Percentiles rank a stretch among this genome's conserved stretches.
phyloP scores from a whole-genome alignment of 768 basidiomycete genomes.

The Mycena venus region DNA sequence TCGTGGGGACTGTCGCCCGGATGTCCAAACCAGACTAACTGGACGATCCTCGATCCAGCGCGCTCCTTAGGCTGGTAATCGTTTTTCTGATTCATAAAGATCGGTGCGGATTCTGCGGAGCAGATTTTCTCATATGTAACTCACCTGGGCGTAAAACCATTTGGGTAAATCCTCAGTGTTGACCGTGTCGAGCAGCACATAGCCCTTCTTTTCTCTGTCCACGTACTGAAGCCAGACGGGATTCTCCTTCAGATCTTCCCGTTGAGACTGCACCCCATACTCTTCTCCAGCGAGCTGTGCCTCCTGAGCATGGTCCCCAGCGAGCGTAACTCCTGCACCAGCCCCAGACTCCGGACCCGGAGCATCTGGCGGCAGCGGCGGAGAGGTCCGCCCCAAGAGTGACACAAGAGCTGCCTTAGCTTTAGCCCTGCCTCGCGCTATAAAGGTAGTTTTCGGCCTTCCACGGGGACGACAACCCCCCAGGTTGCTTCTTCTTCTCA shows the following conservation, averaged over 20 bases:
- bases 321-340: neutral
- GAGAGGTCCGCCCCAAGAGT: neutral
- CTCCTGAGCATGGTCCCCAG: neutral
- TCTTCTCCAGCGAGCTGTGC: neutral
- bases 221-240: neutral
- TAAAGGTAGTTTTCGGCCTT: neutral
- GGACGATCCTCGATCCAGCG: neutral
- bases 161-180: neutral
- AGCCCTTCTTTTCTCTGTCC: neutral
- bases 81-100: neutral
- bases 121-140: neutral
- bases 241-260: neutral
- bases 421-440: neutral
- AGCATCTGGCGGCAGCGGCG: neutral
- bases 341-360: neutral
- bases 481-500: neutral
- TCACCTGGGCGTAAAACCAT: constrained; percentile 15
- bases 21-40: neutral
- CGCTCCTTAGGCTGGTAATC: neutral
- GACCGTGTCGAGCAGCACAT: neutral
- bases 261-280: neutral
- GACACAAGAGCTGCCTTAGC: neutral
- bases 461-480: no score
- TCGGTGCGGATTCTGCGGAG: neutral
- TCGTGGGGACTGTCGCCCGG: neutral